A percentile compares a stretch with the other conserved stretches of the same genome.
Evolutionary conservation across 495 filamentous ascomycete species (phyloP).

Genomic region (Trichoderma virens): DNA sequence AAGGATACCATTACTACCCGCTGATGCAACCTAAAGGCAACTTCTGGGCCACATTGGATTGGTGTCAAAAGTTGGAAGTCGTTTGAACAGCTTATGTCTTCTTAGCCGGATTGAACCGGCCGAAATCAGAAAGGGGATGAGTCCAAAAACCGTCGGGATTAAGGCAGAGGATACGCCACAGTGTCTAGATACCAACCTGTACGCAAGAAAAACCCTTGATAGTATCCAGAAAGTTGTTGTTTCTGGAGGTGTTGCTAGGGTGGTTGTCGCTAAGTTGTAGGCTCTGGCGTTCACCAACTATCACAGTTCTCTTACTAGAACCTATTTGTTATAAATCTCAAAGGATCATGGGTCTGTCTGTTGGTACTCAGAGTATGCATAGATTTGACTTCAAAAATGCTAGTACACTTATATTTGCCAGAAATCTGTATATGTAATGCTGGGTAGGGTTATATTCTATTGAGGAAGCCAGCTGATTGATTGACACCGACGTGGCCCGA

Average conservation of each 20-base stretch:
- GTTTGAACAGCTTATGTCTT: background rate
- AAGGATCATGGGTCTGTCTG: no score
- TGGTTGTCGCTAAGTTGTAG: slow-evolving; percentile 29
- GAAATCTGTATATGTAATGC: no score
- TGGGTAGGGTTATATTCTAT: no score
- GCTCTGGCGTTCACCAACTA: slow-evolving; percentile 25
- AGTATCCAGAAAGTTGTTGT: slow-evolving; percentile 42
- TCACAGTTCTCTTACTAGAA: slow-evolving; percentile 19
- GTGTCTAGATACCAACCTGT: slow-evolving; percentile 34
- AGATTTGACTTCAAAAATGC: no score
- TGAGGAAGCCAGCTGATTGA: no score
- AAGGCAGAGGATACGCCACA: slow-evolving; percentile 29
- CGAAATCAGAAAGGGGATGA: background rate
- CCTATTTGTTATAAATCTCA: no score
- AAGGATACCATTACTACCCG: slow-evolving; percentile 33
- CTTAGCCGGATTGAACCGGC: slow-evolving; percentile 17
- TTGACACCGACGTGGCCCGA: no score
- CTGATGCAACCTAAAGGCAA: slow-evolving; percentile 40
- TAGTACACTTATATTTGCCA: no score
- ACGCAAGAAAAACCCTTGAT: slow-evolving; percentile 24
- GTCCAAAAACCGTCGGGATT: background rate
- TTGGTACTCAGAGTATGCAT: no score
- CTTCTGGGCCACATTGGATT: slow-evolving; percentile 21
- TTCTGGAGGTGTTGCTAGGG: slow-evolving; percentile 20
- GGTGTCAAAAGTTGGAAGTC: background rate